These are phyloP conservation scores for Phanerochaete sordida DNA, from an alignment of 768 basidiomycete species.

Conservation along the genomic window DNA sequence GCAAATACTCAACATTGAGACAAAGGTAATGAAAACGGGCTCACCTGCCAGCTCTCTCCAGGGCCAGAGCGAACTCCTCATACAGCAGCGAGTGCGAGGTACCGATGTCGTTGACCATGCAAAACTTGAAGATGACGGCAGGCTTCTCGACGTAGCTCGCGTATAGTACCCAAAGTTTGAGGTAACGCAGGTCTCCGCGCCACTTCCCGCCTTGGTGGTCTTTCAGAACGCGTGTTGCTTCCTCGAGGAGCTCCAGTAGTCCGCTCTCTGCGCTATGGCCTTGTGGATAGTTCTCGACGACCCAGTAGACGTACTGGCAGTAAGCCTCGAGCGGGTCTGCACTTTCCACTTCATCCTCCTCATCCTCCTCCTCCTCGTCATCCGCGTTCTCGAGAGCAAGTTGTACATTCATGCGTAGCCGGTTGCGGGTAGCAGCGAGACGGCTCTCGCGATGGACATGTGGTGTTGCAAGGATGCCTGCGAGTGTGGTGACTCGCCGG, in stretches of 20 bases:
- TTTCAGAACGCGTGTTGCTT: conserved; percentile 83
- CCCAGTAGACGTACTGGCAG: conserved; percentile 85
- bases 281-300: conserved; percentile 90
- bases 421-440: conserved; percentile 58
- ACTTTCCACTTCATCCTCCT: conserved; percentile 49
- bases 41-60: conserved; percentile 82
- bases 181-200: conserved; percentile 77
- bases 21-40: conserved; percentile 12
- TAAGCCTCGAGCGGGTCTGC: conserved; percentile 84
- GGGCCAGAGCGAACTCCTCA: conserved; percentile 84
- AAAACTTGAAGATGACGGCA: conserved; percentile 82
- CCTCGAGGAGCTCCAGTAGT: conserved; percentile 88
- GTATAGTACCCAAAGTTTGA: conserved; percentile 94
- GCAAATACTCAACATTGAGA: not conserved
- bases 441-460: conserved; percentile 73
- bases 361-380: not conserved
- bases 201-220: conserved; percentile 72
- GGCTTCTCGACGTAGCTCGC: conserved; percentile 90
- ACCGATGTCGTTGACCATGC: conserved; percentile 90
- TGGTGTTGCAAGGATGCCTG: conserved; percentile 70
- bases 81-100: conserved; percentile 78
- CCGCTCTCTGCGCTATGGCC: conserved; percentile 87
- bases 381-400: conserved; percentile 45
- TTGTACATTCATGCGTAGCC: conserved; percentile 70
- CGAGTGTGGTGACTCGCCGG: conserved; percentile 75